Conservation (phyloP, 2,329 filamentous ascomycete genomes). For the Cytospora leucostoma region DNA sequence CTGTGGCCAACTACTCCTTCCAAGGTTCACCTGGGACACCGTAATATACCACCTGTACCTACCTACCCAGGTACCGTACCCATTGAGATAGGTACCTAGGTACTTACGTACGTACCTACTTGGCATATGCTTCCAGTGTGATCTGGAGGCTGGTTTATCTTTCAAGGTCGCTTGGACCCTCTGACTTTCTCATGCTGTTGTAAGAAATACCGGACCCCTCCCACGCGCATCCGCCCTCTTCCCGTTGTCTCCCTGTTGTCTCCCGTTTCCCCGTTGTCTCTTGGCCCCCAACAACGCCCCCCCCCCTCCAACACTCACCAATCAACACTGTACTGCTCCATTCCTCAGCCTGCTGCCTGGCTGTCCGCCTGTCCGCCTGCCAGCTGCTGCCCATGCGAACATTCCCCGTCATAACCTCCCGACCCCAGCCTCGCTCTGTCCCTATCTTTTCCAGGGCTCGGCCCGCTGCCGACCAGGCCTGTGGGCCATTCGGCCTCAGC, state of each 20-base stretch:
- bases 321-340: slow-evolving; percentile 2
- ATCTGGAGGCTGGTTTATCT: not conserved
- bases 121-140: not conserved
- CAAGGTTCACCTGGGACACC: no score
- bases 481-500: slow-evolving; percentile 19
- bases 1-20: no score
- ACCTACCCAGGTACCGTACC: no score
- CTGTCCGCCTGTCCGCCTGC: slow-evolving; percentile 6
- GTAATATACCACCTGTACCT: no score
- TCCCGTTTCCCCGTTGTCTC: no score
- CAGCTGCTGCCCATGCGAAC: slow-evolving; percentile 1
- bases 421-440: not conserved
- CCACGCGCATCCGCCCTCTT: slow-evolving; percentile 8
- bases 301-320: slow-evolving; percentile 13
- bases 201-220: not conserved
- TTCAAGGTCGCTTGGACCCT: not conserved
- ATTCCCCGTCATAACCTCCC: slow-evolving; percentile 1
- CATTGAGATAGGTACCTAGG: no score
- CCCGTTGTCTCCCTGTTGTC: slow-evolving; percentile 12
- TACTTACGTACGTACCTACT: not conserved
- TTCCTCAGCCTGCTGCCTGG: slow-evolving; percentile 11
- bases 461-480: slow-evolving; percentile 20
- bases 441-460: slow-evolving; percentile 15
- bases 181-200: not conserved
- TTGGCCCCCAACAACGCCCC: no score